Conservation (phyloP, 2,329 filamentous ascomycete genomes). For the Monilinia vaccinii-corymbosi region DNA sequence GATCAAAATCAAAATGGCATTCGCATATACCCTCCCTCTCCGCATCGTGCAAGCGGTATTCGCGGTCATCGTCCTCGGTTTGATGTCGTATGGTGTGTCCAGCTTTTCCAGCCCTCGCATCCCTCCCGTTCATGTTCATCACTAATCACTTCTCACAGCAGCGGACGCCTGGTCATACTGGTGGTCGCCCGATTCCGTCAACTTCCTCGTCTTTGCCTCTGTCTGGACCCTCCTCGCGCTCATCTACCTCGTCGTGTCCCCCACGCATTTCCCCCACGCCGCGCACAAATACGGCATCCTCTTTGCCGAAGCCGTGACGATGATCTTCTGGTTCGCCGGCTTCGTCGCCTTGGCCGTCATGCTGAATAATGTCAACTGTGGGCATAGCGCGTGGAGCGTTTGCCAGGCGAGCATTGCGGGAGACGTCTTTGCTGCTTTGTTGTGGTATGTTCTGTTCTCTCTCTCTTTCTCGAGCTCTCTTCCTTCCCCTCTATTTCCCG, state of each 20-base stretch:
- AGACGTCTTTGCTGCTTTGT: slow-evolving; percentile 38
- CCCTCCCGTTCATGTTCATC: not conserved
- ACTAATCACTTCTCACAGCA: slow-evolving; percentile 37
- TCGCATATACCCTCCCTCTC: slow-evolving; percentile 43
- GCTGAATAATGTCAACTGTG: slow-evolving; percentile 46
- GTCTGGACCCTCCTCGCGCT: slow-evolving; percentile 69
- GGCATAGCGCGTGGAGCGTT: slow-evolving; percentile 32
- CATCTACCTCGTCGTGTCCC: slow-evolving; percentile 59
- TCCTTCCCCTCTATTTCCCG: too few species aligned
- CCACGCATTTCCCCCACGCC: slow-evolving; percentile 49
- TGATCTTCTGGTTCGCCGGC: slow-evolving; percentile 85
- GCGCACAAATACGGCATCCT: slow-evolving; percentile 59
- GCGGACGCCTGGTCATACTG: slow-evolving; percentile 39
- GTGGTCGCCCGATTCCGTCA: slow-evolving; percentile 46
- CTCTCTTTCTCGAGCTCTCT: too few species aligned
- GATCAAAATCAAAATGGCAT: slow-evolving; percentile 42
- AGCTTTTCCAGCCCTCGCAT: slow-evolving; percentile 2
- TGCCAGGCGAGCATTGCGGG: slow-evolving; percentile 30
- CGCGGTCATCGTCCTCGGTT: slow-evolving; percentile 63
- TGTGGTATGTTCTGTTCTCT: slow-evolving; percentile 32
- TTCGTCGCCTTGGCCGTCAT: slow-evolving; percentile 67
- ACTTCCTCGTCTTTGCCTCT: slow-evolving; percentile 72
- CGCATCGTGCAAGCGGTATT: slow-evolving; percentile 61
- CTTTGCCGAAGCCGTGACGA: slow-evolving; percentile 60
- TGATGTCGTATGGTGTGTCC: slow-evolving; percentile 59